Base-by-base conservation (phyloP, 768 basidiomycete genomes). In the Lanmaoa pseudosensibilis region DNA sequence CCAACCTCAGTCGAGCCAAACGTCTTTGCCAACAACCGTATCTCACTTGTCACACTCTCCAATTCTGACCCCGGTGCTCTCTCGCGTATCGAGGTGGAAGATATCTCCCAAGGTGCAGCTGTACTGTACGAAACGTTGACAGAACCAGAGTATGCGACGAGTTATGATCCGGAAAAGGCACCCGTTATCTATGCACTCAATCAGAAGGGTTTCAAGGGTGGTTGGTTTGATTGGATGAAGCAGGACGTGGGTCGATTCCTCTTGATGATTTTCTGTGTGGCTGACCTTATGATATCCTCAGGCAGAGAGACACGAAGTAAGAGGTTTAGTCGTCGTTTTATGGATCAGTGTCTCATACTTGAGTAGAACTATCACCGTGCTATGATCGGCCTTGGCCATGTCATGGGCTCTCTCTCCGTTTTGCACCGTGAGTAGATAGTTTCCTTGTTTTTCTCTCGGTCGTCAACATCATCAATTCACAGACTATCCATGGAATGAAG, bases 11-110 rank as follows among this genome's bases (percentile, higher is more conserved):
- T 74, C 8, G 50, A 59, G 10, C 60, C 61, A 10, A 63, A 72
- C 18, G 52, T 53, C 0, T 74, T 71, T 56, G 67, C 71, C 15
- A 74, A 74, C 50, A 74, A 69, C 43, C 73, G 70, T n/a, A 60
- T 73, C 27, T 74, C 73, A 3, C 63, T 71, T 10, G 46, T 68
- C 1, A 62, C 69, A 9, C 59, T 55, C 40, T 63, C 65, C 12
- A 49, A 9, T 32, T 65, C 50, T 19, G 40, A 54, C 30, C 13
- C 55, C 0, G 60, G 59, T 4, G 62, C 50, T 15, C 51, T 65
- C 10, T 50, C 55, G 1, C 54, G 54, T 11, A 38, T 59, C 18
- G 33, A 52, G 10, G 30, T 51, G 2, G 58, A 59, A 23, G 59
- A 67, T 48, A 43, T 54, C 13, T 46, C 57, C 13, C 51, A 52